Base-by-base conservation (phyloP, 75 land plant species). In the Pinus taeda region DNA sequence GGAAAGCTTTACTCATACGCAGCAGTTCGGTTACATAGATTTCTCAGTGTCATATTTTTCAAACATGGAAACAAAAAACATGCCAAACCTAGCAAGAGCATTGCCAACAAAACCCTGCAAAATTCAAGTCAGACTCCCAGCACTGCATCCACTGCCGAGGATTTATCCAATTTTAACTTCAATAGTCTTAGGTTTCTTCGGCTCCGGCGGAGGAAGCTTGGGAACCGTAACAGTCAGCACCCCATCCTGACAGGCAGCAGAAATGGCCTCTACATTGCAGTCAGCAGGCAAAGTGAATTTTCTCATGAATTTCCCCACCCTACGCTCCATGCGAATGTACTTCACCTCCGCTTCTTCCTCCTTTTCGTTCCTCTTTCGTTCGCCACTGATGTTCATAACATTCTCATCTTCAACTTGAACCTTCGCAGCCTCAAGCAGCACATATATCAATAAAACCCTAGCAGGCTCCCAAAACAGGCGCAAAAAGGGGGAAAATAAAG, bases 341-440 rank as follows among this genome's bases (percentile, higher is more conserved):
- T 86, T 86, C 30, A 80, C 77, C 24, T 83, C 80, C 20, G 29
- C 55, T 4, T 82, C 85, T 59, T 69, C 78, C 17, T 59, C 33
- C 15, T 80, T 58, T 73, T 90, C 84, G 18, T 90, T 91, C 69
- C 88, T 49, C 85, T 88, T 90, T 22, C 90, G 64, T 82, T 81
- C 88, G 15, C 93, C 88, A 45, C 91, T 91, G 58, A 88, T 84
- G 72, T 78, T 79, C 79, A 91, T 79, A 24, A 86, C 81, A 58
- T 81, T 91, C 42, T 85, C 89, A 59, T 87, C 85, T 82, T 91
- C 93, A 53, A 91, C 86, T 82, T 84, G 93, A 59, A 91, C 93
- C 87, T 83, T 76, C 20, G 9, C 26, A 45, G 49, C 9, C 6
- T 6, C 6, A 6, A 45, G 49, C 49, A 45, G 49, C 8, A 45